phyloP scores from a whole-genome alignment of 257 asterid species.

The Sherardia arvensis region DNA sequence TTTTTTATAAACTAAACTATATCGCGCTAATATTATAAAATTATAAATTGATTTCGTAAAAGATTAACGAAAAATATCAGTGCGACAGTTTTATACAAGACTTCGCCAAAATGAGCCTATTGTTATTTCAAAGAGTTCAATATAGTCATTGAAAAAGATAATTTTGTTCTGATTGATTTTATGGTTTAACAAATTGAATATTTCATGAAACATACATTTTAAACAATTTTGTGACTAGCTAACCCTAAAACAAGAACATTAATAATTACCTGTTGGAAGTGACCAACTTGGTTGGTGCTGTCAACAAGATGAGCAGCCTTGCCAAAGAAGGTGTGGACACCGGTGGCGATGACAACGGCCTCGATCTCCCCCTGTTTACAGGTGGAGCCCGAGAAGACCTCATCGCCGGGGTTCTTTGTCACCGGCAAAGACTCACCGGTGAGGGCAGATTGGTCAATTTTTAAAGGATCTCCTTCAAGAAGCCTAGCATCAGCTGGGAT shows the following conservation, averaged over 20 bases:
- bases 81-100: no score
- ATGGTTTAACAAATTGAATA: no score
- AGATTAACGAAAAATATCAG: no score
- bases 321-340: slow-evolving; percentile 93
- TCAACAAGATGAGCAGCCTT: slow-evolving; percentile 97
- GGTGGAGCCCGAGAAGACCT: slow-evolving; percentile 84
- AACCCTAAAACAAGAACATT: neutral
- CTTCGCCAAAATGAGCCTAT: no score
- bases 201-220: no score
- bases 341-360: slow-evolving; percentile 87
- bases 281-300: slow-evolving; percentile 88
- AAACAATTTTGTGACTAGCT: no score
- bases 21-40: no score
- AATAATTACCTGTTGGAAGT: slow-evolving; percentile 87
- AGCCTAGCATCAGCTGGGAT: slow-evolving; percentile 94
- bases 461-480: slow-evolving; percentile 80
- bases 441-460: slow-evolving; percentile 81
- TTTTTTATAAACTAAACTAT: no score
- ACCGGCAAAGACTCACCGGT: slow-evolving; percentile 89
- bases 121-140: no score
- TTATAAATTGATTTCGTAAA: no score
- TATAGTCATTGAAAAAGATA: no score
- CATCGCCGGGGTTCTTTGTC: slow-evolving; percentile 65
- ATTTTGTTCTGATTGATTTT: neutral
- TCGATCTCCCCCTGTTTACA: slow-evolving; percentile 91